Evolutionary conservation across 1,284 basidiomycete species (phyloP).

Genomic region (Chalciporus sp.): DNA sequence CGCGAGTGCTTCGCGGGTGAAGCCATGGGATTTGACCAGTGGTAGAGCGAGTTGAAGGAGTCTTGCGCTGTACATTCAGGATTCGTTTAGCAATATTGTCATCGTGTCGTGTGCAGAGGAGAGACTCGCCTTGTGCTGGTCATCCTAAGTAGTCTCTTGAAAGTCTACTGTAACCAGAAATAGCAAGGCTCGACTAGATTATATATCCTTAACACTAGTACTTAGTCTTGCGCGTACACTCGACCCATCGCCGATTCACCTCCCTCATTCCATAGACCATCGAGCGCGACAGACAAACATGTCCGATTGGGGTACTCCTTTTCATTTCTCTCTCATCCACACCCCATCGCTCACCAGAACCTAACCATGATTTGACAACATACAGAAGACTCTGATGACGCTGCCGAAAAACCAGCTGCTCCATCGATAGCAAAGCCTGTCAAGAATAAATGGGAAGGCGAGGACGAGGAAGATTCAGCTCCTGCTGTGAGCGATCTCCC

Average conservation of each 20-base stretch:
- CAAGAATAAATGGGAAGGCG: constrained; percentile 80
- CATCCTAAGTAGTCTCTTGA: background rate
- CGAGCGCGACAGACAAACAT: constrained; percentile 12
- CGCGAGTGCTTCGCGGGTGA: constrained; percentile 70
- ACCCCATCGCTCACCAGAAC: constrained; percentile 23
- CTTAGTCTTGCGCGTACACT: too few species aligned
- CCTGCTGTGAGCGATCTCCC: constrained; percentile 49
- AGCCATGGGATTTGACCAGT: constrained; percentile 65
- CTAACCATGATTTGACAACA: constrained; percentile 10
- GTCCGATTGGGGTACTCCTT: constrained; percentile 48
- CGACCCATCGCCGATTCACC: background rate
- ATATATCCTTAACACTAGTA: too few species aligned
- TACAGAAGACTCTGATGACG: constrained; percentile 50
- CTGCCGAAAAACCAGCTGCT: constrained; percentile 42
- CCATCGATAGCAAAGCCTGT: constrained; percentile 47
- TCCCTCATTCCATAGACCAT: background rate
- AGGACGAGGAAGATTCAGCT: constrained; percentile 78
- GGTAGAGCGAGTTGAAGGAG: constrained; percentile 64
- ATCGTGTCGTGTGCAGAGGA: background rate
- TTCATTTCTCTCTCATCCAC: background rate
- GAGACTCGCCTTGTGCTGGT: constrained; percentile 26
- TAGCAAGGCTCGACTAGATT: background rate
- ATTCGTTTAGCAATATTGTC: background rate
- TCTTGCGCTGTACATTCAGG: constrained; percentile 26
- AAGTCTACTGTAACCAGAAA: background rate